Evolutionary conservation across 179 eudicot genomes (phyloP).

Genomic region (Beta corolliflora): DNA sequence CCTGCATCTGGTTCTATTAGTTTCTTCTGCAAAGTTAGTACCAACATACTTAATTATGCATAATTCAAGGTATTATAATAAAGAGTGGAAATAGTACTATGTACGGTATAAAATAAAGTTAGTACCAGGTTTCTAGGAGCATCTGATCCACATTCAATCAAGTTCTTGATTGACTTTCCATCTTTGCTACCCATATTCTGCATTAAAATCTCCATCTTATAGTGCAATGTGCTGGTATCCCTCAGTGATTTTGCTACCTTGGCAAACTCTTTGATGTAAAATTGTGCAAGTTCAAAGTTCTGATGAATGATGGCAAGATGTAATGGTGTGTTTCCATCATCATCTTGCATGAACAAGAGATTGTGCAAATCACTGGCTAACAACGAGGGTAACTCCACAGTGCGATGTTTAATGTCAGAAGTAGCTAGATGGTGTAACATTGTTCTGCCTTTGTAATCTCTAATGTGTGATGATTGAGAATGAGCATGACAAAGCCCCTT

Average conservation of each 20-base stretch:
- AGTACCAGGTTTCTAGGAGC: neutral
- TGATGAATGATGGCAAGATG: neutral
- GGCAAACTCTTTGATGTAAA: neutral
- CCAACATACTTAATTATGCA: no score
- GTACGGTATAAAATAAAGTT: no score
- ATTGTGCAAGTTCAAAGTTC: neutral
- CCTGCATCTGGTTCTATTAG: neutral
- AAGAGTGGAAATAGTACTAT: no score
- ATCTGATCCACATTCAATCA: neutral
- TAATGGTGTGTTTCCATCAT: conserved; percentile 3
- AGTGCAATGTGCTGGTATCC: neutral
- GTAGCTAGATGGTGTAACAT: neutral
- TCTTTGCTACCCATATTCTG: neutral
- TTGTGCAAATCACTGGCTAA: neutral
- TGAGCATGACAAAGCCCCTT: accelerated
- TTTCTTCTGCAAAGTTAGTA: neutral
- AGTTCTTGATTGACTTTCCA: neutral
- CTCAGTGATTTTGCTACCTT: neutral
- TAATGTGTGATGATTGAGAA: neutral
- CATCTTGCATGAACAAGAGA: neutral
- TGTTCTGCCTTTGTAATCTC: neutral
- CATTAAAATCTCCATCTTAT: no score
- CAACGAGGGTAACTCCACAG: no score
- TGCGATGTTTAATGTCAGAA: neutral
- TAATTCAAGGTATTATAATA: no score